These are phyloP conservation scores for Anisodus acutangulus DNA, from an alignment of 257 asterid genomes.

Conservation along the genomic window DNA sequence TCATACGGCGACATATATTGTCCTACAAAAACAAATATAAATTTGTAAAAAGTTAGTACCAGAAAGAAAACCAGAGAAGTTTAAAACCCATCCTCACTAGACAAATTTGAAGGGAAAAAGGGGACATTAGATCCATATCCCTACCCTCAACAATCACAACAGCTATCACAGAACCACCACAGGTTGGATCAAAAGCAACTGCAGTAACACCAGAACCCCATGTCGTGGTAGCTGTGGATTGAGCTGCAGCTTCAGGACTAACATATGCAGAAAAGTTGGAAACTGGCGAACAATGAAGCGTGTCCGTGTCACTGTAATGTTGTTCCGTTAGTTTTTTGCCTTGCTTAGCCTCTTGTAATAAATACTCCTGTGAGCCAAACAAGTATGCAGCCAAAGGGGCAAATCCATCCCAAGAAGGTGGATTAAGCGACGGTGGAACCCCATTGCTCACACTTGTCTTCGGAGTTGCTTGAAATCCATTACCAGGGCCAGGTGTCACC, in stretches of 20 bases:
- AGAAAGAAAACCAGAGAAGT: slow-evolving; percentile 24
- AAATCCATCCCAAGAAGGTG: slow-evolving; percentile 98
- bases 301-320: slow-evolving; percentile 72
- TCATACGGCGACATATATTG: slow-evolving; percentile 99
- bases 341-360: slow-evolving; percentile 77
- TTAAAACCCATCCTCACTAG: slow-evolving; percentile 4
- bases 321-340: slow-evolving; percentile 72
- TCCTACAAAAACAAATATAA: slow-evolving; percentile 58
- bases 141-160: slow-evolving; percentile 97
- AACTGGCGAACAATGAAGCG: slow-evolving; percentile 97
- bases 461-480: slow-evolving; percentile 90
- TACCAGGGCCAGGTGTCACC: slow-evolving; percentile 97
- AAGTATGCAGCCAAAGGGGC: slow-evolving; percentile 94
- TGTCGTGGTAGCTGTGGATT: slow-evolving; percentile 87
- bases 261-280: slow-evolving; percentile 99
- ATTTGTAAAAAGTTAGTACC: slow-evolving; percentile 22
- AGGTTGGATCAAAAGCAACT: slow-evolving; percentile 97
- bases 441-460: slow-evolving; percentile 71
- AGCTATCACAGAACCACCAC: slow-evolving; percentile 97
- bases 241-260: slow-evolving; percentile 99
- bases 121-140: slow-evolving; percentile 14
- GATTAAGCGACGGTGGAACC: slow-evolving; percentile 84
- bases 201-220: slow-evolving; percentile 99
- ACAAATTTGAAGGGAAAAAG: neutral
- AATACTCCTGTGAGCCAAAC: slow-evolving; percentile 95